phyloP scores from a whole-genome alignment of 225 moss, liverwort and hornwort genomes.

The Antitrichia curtipendula region DNA sequence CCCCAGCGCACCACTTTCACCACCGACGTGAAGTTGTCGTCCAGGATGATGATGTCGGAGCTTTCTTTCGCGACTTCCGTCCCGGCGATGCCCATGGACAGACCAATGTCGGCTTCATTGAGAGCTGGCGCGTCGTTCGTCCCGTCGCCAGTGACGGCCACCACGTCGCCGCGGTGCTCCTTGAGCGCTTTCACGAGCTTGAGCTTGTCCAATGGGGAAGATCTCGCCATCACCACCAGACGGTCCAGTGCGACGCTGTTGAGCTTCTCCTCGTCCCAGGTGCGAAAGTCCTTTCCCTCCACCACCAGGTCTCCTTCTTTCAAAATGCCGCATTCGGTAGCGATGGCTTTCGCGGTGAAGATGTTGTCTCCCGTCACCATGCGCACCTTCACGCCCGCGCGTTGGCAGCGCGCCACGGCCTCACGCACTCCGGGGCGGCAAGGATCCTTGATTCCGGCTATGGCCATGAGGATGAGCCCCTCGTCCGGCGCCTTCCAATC shows the following conservation, averaged over 20 bases:
- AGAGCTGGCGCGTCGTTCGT: conserved; percentile 54
- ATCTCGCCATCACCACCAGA: conserved; percentile 41
- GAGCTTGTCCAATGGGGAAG: conserved; percentile 39
- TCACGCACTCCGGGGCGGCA: conserved; percentile 19
- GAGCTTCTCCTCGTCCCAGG: conserved; percentile 10
- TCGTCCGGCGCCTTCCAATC: conserved; percentile 5
- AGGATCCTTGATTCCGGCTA: conserved; percentile 42
- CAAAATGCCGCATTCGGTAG: conserved; percentile 31
- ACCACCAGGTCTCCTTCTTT: conserved; percentile 4
- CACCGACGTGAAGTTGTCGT: conserved; percentile 20
- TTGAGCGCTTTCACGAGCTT: conserved; percentile 32
- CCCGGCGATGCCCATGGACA: conserved; percentile 51
- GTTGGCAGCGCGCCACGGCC: conserved; percentile 21
- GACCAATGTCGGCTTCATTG: conserved; percentile 28
- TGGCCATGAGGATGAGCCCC: conserved; percentile 11
- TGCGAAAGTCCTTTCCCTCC: conserved; percentile 25
- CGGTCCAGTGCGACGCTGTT: not conserved
- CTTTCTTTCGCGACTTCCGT: conserved; percentile 58
- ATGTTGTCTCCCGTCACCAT: conserved; percentile 56
- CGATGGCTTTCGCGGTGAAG: conserved; percentile 39
- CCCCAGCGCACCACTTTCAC: conserved; percentile 30
- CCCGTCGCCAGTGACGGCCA: conserved; percentile 49
- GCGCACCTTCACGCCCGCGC: conserved; percentile 40
- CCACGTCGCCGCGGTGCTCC: conserved; percentile 17
- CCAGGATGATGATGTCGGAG: conserved; percentile 45